These are phyloP conservation scores for Diaporthe batatas DNA, from an alignment of 2,329 filamentous ascomycete species.

Conservation along the genomic window DNA sequence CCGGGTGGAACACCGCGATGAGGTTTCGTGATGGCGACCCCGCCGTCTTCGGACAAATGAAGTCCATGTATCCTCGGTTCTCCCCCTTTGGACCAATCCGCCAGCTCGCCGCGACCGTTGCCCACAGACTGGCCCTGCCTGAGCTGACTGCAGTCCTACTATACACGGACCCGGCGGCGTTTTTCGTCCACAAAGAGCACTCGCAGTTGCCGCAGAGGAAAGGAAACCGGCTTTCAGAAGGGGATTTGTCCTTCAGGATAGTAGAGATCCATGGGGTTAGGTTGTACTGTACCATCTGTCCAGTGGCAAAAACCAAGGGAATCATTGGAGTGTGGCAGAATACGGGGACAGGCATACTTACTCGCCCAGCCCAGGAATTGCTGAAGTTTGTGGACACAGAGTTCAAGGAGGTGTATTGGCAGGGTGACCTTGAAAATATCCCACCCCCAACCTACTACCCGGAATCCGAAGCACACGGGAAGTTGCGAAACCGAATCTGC, in stretches of 20 bases:
- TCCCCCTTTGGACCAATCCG: constrained; percentile 54
- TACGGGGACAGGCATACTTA: constrained; percentile 61
- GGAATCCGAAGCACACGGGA: constrained; percentile 53
- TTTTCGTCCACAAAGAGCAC: constrained; percentile 48
- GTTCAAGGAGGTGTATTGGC: constrained; percentile 52
- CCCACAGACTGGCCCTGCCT: constrained; percentile 49
- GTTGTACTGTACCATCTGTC: constrained; percentile 60
- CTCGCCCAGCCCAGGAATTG: constrained; percentile 60
- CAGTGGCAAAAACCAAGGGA: constrained; percentile 51
- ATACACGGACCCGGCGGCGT: constrained; percentile 49
- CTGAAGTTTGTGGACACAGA: constrained; percentile 52
- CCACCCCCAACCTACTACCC: constrained; percentile 57
- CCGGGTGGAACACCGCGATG: constrained; percentile 57
- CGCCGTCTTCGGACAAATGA: constrained; percentile 51
- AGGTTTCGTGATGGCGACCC: constrained; percentile 60
- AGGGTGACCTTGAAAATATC: constrained; percentile 40
- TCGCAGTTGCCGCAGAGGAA: constrained; percentile 53
- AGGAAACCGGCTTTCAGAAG: constrained; percentile 51
- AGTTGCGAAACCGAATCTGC: constrained; percentile 57
- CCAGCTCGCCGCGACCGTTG: constrained; percentile 54
- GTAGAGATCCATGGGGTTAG: constrained; percentile 58
- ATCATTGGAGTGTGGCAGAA: constrained; percentile 61
- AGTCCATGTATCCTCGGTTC: constrained; percentile 63
- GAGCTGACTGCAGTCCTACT: constrained; percentile 46
- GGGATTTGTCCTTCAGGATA: constrained; percentile 55